phyloP scores from a whole-genome alignment of 257 asterid genomes.

The Solanum infundibuliforme region DNA sequence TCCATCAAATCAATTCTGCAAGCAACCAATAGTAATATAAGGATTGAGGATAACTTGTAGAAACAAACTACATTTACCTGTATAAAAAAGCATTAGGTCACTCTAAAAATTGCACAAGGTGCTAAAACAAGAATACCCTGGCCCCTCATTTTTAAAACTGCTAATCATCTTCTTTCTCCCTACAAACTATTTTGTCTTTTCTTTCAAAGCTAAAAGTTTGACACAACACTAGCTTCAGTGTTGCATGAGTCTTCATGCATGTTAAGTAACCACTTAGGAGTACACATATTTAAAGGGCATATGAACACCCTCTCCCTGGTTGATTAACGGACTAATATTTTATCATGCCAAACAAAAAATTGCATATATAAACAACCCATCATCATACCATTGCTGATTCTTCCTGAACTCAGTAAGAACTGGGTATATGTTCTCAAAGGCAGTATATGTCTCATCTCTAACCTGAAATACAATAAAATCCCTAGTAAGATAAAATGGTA shows the following conservation, averaged over 20 bases:
- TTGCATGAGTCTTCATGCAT: neutral
- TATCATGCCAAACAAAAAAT: neutral
- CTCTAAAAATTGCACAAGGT: neutral
- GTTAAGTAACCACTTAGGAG: neutral
- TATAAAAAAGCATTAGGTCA: neutral
- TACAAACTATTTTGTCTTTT: neutral
- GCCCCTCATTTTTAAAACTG: neutral
- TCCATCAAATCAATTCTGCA: neutral
- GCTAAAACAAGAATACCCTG: neutral
- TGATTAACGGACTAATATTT: neutral
- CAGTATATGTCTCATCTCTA: slow-evolving; percentile 79
- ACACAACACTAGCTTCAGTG: neutral
- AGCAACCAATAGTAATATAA: neutral
- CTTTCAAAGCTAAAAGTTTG: neutral
- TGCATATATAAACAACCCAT: neutral
- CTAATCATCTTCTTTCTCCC: neutral
- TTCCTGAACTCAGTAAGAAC: slow-evolving; percentile 82
- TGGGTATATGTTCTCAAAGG: slow-evolving; percentile 90
- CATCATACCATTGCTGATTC: slow-evolving; percentile 83
- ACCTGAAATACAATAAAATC: slow-evolving; percentile 32
- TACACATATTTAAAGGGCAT: neutral
- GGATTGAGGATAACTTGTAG: neutral
- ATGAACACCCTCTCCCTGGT: neutral
- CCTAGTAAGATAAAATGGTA: neutral
- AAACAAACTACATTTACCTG: neutral